A percentile compares a stretch with the other conserved stretches of the same genome.
Conservation (phyloP, 148 eudicot genomes). For the Arctostaphylos glauca region DNA sequence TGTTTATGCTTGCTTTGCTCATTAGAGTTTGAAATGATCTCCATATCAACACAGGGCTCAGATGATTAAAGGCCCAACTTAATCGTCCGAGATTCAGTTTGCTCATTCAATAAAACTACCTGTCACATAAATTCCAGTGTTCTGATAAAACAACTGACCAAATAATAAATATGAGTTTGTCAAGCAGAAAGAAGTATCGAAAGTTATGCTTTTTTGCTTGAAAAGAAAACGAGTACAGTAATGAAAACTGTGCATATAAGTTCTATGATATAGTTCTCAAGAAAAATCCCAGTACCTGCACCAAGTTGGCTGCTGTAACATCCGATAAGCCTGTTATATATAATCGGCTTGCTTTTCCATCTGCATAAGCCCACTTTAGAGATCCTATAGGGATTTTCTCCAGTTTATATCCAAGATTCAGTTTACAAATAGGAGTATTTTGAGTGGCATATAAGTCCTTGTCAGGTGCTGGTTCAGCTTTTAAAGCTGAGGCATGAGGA, state of each 20-base stretch:
- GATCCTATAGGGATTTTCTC: constrained; percentile 72
- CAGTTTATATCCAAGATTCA: constrained; percentile 82
- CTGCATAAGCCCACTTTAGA: constrained; percentile 68
- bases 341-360: constrained; percentile 74
- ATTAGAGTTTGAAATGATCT: constrained; percentile 48
- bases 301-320: constrained; percentile 44
- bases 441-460: constrained; percentile 33
- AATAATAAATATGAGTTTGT: not conserved
- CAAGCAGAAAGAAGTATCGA: not conserved
- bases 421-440: constrained; percentile 56
- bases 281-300: constrained; percentile 59
- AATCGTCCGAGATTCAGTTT: constrained; percentile 69
- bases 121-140: constrained; percentile 32
- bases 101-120: constrained; percentile 79
- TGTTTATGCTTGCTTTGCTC: constrained; percentile 62
- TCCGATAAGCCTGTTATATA: constrained; percentile 71
- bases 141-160: not conserved
- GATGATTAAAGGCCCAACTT: constrained; percentile 82
- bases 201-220: no score
- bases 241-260: not conserved
- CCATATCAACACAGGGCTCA: constrained; percentile 67
- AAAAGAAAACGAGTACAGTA: not conserved
- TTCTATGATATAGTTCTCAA: not conserved
- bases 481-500: constrained; percentile 35
- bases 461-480: constrained; percentile 29